Conservation (phyloP, 257 asterid species). For the Plectranthus barbatus region DNA sequence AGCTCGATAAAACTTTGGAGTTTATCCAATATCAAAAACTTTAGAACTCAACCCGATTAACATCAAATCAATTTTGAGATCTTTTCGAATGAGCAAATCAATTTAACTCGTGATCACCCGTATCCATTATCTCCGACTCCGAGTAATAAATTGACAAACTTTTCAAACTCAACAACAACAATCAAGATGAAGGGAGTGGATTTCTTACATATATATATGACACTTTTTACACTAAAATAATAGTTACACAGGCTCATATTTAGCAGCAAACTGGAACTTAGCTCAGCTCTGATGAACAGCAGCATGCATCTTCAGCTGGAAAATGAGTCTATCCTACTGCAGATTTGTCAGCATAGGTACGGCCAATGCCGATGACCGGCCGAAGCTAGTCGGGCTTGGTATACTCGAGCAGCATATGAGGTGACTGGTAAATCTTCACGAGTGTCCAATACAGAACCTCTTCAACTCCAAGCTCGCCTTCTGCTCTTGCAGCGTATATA, state of each 20-base stretch:
- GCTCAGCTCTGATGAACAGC: background rate
- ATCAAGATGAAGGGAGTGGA: no score
- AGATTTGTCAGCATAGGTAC: constrained; percentile 5
- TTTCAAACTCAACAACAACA: no score
- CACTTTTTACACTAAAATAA: constrained; percentile 5
- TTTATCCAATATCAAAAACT: no score
- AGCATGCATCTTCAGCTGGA: background rate
- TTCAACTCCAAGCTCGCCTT: constrained; percentile 95
- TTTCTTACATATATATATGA: background rate
- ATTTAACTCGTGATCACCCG: no score
- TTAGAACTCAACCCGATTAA: no score
- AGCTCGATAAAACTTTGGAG: no score
- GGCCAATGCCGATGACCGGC: background rate
- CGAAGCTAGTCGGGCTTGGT: constrained; percentile 62
- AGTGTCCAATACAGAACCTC: constrained; percentile 87
- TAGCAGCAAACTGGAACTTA: constrained; percentile 1
- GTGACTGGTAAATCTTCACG: constrained; percentile 87
- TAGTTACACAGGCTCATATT: background rate
- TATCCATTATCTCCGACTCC: no score
- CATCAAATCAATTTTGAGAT: no score
- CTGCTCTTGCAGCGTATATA: constrained; percentile 93
- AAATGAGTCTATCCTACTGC: background rate
- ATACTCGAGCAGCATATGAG: constrained; percentile 88
- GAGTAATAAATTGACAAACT: no score
- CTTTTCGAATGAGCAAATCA: no score